Percentiles rank a stretch among this genome's conserved stretches.
Conservation (phyloP, 495 filamentous ascomycete species). For the Annulohypoxylon moriforme region DNA sequence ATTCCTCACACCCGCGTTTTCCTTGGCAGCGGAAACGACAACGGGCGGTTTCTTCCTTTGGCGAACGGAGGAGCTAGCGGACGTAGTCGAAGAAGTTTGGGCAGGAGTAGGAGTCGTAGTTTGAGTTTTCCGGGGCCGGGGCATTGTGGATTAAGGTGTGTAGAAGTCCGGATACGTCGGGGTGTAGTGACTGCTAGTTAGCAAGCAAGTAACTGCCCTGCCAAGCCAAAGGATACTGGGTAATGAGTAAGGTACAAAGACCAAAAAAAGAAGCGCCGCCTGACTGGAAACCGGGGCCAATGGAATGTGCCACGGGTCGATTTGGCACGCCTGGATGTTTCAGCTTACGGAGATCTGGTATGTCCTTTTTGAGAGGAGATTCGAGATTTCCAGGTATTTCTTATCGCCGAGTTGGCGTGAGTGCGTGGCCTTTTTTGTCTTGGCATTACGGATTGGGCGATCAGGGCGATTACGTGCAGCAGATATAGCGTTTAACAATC, state of each 20-base stretch:
- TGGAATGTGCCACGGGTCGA: conserved; percentile 8
- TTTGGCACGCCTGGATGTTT: conserved; percentile 13
- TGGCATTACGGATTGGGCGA: not conserved
- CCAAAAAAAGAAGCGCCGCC: conserved; percentile 6
- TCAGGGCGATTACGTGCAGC: not conserved
- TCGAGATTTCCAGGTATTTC: not conserved
- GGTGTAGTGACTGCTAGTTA: not conserved
- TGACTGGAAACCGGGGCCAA: conserved; percentile 10
- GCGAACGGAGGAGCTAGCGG: conserved; percentile 12
- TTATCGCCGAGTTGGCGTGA: conserved; percentile 5
- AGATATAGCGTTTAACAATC: not conserved
- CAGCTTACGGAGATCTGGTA: not conserved
- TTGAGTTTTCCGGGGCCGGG: conserved; percentile 32
- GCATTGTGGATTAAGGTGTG: conserved; percentile 28
- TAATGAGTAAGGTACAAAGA: conserved; percentile 2
- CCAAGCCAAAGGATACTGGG: too few species aligned
- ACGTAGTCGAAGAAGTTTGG: conserved; percentile 23
- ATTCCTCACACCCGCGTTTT: not conserved
- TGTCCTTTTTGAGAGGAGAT: not conserved
- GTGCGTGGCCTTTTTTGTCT: conserved; percentile 9
- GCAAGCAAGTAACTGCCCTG: not conserved
- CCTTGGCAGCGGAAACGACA: not conserved
- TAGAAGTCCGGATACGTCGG: conserved; percentile 33
- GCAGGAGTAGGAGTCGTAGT: conserved; percentile 10
- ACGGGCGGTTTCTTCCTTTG: conserved; percentile 12